These are phyloP conservation scores for Kurtzmaniella quercitrusa DNA, from an alignment of 1,139 yeast species.

Conservation along the genomic window DNA sequence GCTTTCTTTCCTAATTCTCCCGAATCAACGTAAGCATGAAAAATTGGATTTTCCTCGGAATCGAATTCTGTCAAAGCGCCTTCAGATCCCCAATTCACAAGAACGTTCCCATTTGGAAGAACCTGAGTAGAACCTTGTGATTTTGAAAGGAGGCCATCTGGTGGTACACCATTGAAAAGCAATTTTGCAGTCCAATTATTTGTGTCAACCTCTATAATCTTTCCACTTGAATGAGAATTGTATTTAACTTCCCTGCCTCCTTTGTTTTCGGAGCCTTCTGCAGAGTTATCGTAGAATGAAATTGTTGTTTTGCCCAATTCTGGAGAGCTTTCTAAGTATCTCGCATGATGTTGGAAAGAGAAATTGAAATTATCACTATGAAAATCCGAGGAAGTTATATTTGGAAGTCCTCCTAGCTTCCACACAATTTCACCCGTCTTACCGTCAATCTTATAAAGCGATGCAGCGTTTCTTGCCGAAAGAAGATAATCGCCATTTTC, in stretches of 20 bases:
- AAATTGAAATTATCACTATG: slow-evolving; percentile 20
- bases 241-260: slow-evolving; percentile 21
- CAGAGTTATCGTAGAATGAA: slow-evolving; percentile 35
- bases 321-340: slow-evolving; percentile 20
- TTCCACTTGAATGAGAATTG: slow-evolving; percentile 26
- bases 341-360: slow-evolving; percentile 37
- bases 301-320: slow-evolving; percentile 27
- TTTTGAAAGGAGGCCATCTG: slow-evolving; percentile 24
- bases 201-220: slow-evolving; percentile 30
- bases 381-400: slow-evolving; percentile 20
- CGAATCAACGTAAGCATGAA: slow-evolving; percentile 33
- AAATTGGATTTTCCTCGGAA: slow-evolving; percentile 22
- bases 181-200: slow-evolving; percentile 23
- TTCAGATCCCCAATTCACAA: slow-evolving; percentile 38
- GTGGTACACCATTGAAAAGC: slow-evolving; percentile 22
- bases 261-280: slow-evolving; percentile 29
- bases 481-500: slow-evolving; percentile 31
- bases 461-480: slow-evolving; percentile 33
- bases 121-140: slow-evolving; percentile 38
- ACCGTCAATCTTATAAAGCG: slow-evolving; percentile 33
- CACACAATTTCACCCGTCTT: slow-evolving; percentile 33
- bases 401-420: slow-evolving; percentile 28
- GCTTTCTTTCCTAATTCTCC: slow-evolving; percentile 20
- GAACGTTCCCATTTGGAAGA: slow-evolving; percentile 30
- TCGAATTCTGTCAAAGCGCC: slow-evolving; percentile 35